A percentile compares a stretch with the other conserved stretches of the same genome.
These are phyloP conservation scores for Alternaria infectoria DNA, from an alignment of 2,329 filamentous ascomycete species.

Conservation along the genomic window DNA sequence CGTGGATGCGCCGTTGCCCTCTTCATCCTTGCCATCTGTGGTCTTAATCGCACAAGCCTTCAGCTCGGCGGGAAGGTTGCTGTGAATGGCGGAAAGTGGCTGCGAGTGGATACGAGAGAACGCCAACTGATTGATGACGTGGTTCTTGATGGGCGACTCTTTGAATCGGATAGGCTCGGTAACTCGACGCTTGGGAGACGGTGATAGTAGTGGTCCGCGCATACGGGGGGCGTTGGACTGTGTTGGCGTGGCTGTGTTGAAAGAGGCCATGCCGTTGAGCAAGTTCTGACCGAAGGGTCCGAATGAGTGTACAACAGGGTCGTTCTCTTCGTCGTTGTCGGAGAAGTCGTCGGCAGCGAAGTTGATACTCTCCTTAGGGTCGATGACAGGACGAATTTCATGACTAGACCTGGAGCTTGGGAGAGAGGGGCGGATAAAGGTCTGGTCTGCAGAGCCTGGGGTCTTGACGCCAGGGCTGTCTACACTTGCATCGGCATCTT, in stretches of 20 bases:
- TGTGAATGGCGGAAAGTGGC: constrained; percentile 86
- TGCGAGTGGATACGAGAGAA: constrained; percentile 92
- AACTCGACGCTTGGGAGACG: constrained; percentile 39
- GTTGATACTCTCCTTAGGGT: constrained; percentile 34
- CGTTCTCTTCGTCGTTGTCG: constrained; percentile 86
- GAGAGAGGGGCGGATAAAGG: constrained; percentile 38
- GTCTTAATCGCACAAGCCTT: constrained; percentile 43
- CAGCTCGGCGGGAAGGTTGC: constrained; percentile 75
- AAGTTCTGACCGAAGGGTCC: constrained; percentile 88
- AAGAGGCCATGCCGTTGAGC: constrained; percentile 79
- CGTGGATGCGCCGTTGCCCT: constrained; percentile 26
- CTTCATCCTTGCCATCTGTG: constrained; percentile 26
- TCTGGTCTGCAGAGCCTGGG: constrained; percentile 35
- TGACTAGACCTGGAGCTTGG: constrained; percentile 30
- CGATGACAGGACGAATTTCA: constrained; percentile 15
- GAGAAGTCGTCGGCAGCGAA: constrained; percentile 67
- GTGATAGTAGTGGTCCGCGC: constrained; percentile 34
- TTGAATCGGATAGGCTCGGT: constrained; percentile 39
- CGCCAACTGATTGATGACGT: constrained; percentile 92
- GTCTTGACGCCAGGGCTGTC: constrained; percentile 27
- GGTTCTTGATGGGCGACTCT: constrained; percentile 70
- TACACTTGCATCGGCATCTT: constrained; percentile 45
- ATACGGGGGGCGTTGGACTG: constrained; percentile 39
- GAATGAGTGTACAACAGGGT: constrained; percentile 90
- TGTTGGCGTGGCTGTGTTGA: constrained; percentile 68